Evolutionary conservation across 129 eudicot genomes (phyloP).

Genomic region (Pulicaria dysenterica): DNA sequence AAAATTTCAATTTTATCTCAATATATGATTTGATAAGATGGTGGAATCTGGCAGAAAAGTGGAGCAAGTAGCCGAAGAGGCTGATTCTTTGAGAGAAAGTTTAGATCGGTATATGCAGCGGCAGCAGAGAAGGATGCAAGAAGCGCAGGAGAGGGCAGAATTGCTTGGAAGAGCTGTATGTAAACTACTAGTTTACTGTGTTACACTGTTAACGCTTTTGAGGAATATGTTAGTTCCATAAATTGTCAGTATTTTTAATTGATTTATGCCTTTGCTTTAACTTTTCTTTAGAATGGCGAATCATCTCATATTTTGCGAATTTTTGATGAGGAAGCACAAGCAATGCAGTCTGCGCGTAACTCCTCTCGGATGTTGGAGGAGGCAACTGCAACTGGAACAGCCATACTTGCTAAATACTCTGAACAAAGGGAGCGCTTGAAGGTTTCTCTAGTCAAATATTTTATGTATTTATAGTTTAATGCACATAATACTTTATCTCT

Average conservation of each 20-base stretch:
- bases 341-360: constrained; percentile 86
- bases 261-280: constrained; percentile 18
- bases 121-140: constrained; percentile 77
- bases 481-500: background rate
- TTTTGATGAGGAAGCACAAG: constrained; percentile 96
- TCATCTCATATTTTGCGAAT: constrained; percentile 88
- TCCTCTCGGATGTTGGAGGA: constrained; percentile 49
- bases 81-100: constrained; percentile 84
- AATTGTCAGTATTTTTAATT: background rate
- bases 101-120: constrained; percentile 68
- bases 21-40: constrained; percentile 12
- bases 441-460: constrained; percentile 41
- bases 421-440: constrained; percentile 92
- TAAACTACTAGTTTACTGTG: background rate
- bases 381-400: constrained; percentile 59
- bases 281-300: constrained; percentile 70
- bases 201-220: constrained; percentile 10
- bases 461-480: constrained; percentile 7
- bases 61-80: constrained; percentile 92
- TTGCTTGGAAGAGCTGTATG: constrained; percentile 96
- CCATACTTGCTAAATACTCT: constrained; percentile 85
- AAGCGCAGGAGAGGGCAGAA: constrained; percentile 91
- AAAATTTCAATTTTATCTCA: background rate
- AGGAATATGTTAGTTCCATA: constrained; percentile 11
- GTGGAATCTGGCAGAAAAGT: constrained; percentile 68